Evolutionary conservation across 1,284 basidiomycete species (phyloP), one percentile per base, ranked within the genome.

Genomic region (Lentinula novae-zelandiae): DNA sequence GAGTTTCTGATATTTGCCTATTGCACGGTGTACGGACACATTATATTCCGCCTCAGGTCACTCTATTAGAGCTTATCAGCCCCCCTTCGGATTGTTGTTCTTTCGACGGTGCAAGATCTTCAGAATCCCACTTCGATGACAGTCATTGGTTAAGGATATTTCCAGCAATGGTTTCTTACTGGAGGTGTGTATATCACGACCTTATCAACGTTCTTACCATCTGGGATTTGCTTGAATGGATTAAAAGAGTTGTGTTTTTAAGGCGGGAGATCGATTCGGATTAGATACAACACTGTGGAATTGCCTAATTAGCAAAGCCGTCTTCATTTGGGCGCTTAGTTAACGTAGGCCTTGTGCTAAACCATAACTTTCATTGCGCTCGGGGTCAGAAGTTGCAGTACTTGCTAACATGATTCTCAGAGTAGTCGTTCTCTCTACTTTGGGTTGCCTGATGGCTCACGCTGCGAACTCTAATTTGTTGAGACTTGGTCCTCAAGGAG

Each of bases 401-500:
- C 46, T 20, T 7, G 15, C 15, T 22, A 39, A 15, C 36, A 54
- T 54, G 53, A 27, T 22, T 12, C 20, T 54, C 10, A 42, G 53
- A 42, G 13, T 17, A 54, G 12, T 42, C 15, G 33, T 20, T 2
- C 17, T 54, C 39, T n/a, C 39, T 33, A 40, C 39, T 27, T n/a
- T 42, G 2, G 15, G 53, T 42, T 34, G 42, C 52, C 53, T 60
- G 27, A 27, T 4, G 10, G 56, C 52, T 33, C 51, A 53, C 3
- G 59, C 62, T 10, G 13, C 38, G n/a, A 40, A 20, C 12, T 40
- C 48, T 3, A 22, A 51, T 22, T 44, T 57, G 22, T 38, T 60
- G 7, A 53, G 53, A 56, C 73, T 80, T n/a, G 79, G 80, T 5
- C 71, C 79, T 38, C 80, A 81, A 66, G 78, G 73, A 20, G 71